Evolutionary conservation across 352 stramenopile species (phyloP), one percentile per base, ranked within the genome.

Genomic region (Globisporangium nagaii): DNA sequence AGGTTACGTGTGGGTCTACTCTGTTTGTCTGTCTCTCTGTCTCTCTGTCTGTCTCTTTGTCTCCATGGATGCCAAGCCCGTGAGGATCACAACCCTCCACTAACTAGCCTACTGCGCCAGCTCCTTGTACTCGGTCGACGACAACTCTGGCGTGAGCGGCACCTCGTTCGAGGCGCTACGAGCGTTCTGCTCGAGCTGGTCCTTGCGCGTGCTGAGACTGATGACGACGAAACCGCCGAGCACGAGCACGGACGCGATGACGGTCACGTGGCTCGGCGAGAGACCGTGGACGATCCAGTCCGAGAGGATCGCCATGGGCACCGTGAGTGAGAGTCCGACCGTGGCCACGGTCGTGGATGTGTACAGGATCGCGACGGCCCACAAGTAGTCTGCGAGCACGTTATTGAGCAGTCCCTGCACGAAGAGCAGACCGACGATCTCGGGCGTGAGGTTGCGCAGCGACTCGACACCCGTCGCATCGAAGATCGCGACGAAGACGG

Each of bases 341-440:
- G 94, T 98, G 13, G 95, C 95, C 24, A 98, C 90, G 4, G 96
- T 98, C 22, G 96, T 91, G 15, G 85, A 97, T 28, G 95, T 98
- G 40, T 98, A 84, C 35, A 98, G 65, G 30, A 99, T 92, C 4
- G 95, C 82, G 32, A 90, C 72, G 2, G 95, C 95, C 94, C 94
- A 99, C 11, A 98, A 72, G 58, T 97, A 98, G 65, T 98, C 94
- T 9, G 86, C 93, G 11, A 98, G 63, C 12, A 98, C 93, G 68
- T 98, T 98, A 69, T 98, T 88, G 24, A 98, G 86, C 0, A 98
- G 65, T 13, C 91, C 91, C 58, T 98, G 97, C 10, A 92, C 48
- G 3, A 82, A 65, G 27, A 98, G 76, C 35, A 97, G 72, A 25
- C 82, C 76, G 10, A 93, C 22, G 56, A 98, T 90, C 42, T 93